These are phyloP conservation scores for Rhizophlyctis rosea DNA, from an alignment of 192 early-diverging fungal species.

Conservation along the genomic window DNA sequence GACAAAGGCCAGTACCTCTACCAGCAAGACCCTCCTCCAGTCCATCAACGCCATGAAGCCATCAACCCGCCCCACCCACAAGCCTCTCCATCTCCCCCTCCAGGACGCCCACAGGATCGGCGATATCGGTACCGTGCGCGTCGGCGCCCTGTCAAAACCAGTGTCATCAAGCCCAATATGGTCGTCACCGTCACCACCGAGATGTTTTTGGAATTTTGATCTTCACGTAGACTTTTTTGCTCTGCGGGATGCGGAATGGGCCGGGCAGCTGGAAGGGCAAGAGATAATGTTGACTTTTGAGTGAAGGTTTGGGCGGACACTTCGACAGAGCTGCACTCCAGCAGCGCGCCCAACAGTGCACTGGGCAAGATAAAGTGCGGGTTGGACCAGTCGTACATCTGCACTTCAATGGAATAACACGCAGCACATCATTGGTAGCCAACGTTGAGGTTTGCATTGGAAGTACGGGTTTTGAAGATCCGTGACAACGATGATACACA, in stretches of 20 bases:
- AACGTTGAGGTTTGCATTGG: too few species aligned
- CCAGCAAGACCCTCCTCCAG: constrained; percentile 76
- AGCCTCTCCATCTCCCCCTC: constrained; percentile 91
- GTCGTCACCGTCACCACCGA: constrained; percentile 92
- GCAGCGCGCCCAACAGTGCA: too few species aligned
- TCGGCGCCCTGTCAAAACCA: constrained; percentile 72
- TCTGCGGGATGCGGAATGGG: too few species aligned
- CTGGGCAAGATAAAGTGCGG: too few species aligned
- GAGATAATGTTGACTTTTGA: neutral
- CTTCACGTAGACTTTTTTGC: too few species aligned
- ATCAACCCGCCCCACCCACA: constrained; percentile 80
- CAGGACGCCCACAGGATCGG: constrained; percentile 96
- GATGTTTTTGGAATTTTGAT: constrained; percentile 19
- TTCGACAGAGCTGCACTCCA: too few species aligned
- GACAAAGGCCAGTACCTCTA: constrained; percentile 63
- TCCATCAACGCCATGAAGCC: constrained; percentile 92
- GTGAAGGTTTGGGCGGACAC: neutral
- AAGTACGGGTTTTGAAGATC: too few species aligned
- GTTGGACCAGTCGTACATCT: too few species aligned
- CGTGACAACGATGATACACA: too few species aligned
- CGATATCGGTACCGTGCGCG: constrained; percentile 90
- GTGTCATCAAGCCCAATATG: constrained; percentile 70
- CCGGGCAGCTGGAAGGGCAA: too few species aligned
- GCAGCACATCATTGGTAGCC: too few species aligned
- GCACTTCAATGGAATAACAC: too few species aligned